Evolutionary conservation across 306 rosid species (phyloP), one percentile per base, ranked within the genome.

Genomic region (Acacia confusa): DNA sequence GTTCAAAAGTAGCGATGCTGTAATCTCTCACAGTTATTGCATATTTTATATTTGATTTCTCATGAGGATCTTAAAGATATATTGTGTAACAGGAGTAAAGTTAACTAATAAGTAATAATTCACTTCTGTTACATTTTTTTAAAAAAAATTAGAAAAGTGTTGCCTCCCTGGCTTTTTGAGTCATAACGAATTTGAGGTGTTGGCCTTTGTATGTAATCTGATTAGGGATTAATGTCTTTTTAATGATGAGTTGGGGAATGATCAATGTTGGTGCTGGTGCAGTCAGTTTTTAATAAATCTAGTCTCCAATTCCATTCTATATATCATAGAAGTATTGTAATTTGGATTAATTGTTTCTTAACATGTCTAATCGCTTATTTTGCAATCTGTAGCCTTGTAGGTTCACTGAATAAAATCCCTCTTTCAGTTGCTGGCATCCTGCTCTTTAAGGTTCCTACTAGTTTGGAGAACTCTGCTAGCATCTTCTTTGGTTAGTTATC

Each of bases 391-490:
- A 93, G 99, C 83, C 99, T 93, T 77, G 98, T 96, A 70, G 99
- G 99, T 61, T 96, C 99, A 7, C 88, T 96, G 86, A 96, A 96
- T 83, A 96, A 96, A 94, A 96, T 96, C 80, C 99, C 99, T 19
- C 97, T 96, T 70, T 96, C 99, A 4, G 36, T 96, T 69, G 93
- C 98, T 2, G 99, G 99, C 64, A 92, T 96, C 82, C 80, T 96
- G 78, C 91, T 96, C 75, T 96, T 96, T 74, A 90, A 93, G 65
- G 99, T 91, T 76, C 98, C 97, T 6, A 96, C 99, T 70, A 96
- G 99, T 85, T 74, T 96, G 87, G 92, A 96, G 91, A 96, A 96
- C 89, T 83, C 99, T 0, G 89, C 88, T 0, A 96, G 99, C 92
- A 96, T 96, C 71, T 83, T 96, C 50, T 96, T 95, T 14, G 99